Base-by-base conservation (phyloP, 768 basidiomycete species). In the Chalciporus pseudorubinellus region DNA sequence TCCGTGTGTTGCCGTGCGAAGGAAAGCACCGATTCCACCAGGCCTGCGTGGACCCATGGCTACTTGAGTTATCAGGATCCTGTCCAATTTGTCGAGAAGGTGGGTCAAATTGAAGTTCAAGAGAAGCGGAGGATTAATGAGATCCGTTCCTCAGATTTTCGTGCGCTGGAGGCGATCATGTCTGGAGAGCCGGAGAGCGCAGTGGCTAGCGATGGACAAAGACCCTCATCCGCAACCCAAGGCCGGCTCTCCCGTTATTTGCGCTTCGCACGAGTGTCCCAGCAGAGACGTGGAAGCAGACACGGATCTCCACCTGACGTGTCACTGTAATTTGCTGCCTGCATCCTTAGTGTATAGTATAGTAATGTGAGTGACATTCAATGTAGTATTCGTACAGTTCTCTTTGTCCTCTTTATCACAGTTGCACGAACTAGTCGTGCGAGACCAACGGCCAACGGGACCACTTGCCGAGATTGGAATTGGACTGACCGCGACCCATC, bases 81-180 rank as follows among this genome's bases (percentile, higher is more conserved):
- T 97, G 95, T 70, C 95, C 95, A 6, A 80, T 97, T 24, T 97
- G 95, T 68, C 79, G 95, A 59, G 87, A 94, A 71, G 92, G 92
- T 92, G 58, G 43, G 77, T 63, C 16, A 14, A 19, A 16, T 13
- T 48, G 47, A 14, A 18, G 4, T 13, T 9, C n/a, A n/a, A 49
- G 26, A 26, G 9, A 21, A 41, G 34, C 33, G 14, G 9, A 31
- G 22, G 43, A 12, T 29, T 56, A 16, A 50, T 53, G 31, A 22
- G 26, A 31, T 42, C 7, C 39, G 10, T 40, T 6, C 28, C 20
- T 29, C 53, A 82, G 84, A 85, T 61, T 85, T 85, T 57, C 72
- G 77, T 50, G 79, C 83, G 8, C 70, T 85, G 46, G 80, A 84
- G 57, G 74, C 75, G n/a, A 82, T 85, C 47, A 63, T 85, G 39